These are phyloP conservation scores for Selaginella tamariscina DNA, from an alignment of 75 land plant species.

Conservation along the genomic window DNA sequence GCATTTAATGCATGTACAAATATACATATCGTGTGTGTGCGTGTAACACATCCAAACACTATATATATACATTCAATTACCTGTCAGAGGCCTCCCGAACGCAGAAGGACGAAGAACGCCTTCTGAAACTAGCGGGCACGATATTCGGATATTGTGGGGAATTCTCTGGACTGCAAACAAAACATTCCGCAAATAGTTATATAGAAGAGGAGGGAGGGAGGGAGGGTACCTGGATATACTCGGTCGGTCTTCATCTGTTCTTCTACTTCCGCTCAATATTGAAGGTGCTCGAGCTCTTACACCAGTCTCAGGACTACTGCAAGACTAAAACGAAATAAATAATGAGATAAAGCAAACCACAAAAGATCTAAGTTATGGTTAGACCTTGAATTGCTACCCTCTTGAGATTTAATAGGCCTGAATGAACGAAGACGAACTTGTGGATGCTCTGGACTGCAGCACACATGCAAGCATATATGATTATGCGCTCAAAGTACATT, in stretches of 20 bases:
- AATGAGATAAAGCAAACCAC: not conserved
- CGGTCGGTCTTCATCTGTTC: constrained; percentile 45
- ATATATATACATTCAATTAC: too few species aligned
- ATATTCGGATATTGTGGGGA: not conserved
- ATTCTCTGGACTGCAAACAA: constrained; percentile 9
- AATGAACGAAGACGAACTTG: constrained; percentile 10
- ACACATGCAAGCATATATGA: too few species aligned
- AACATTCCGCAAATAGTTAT: not conserved
- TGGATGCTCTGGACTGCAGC: constrained; percentile 18
- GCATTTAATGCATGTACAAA: too few species aligned
- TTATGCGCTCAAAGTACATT: too few species aligned
- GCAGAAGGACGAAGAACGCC: constrained; percentile 5
- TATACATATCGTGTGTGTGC: too few species aligned
- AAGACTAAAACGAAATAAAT: not conserved
- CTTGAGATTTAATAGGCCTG: constrained; percentile 14
- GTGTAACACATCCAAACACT: too few species aligned
- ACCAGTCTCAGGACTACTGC: constrained; percentile 15
- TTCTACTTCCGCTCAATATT: constrained; percentile 72
- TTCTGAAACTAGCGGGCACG: not conserved
- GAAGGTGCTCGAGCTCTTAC: constrained; percentile 52
- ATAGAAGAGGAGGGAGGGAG: too few species aligned
- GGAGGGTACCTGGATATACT: constrained; percentile 41
- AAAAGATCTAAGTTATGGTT: not conserved
- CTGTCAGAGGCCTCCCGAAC: not conserved
- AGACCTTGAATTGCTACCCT: constrained; percentile 15